Base-by-base conservation (phyloP, 1,284 basidiomycete species). In the Paramarasmius palmivorus region DNA sequence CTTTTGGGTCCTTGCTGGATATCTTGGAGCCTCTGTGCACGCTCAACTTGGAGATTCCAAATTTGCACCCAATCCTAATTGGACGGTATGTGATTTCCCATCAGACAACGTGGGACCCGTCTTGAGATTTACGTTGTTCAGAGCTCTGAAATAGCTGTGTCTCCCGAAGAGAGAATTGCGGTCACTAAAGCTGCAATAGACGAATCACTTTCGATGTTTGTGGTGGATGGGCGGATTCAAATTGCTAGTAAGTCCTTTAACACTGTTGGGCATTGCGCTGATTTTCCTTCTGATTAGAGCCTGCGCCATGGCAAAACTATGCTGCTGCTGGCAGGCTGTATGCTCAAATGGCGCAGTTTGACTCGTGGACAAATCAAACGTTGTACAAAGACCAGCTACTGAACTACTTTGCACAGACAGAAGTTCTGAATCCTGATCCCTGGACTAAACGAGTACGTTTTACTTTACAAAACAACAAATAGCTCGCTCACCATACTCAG, bases 111-210 rank as follows among this genome's bases (percentile, higher is more conserved):
- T 22, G 7, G 6, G 12, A 6, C 29, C 29, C 12, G 12, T 12
- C 29, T 6, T 32, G 12, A 6, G 12, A 6, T 32, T 32, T 10
- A 22, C 4, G n/a, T 5, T 40, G 2, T 9, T 4, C 39, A 57
- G 56, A 51, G 48, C 29, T 49, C 56, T 4, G 49, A 52, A 17
- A 52, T 57, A 42, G 52, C 49, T 7, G 52, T 8, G 2, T 52
- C 53, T 6, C 19, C 38, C 1, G 34, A n/a, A 7, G 50, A 52
- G 32, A 45, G 53, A n/a, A 45, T 52, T 36, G 17, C 29, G 32
- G 39, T 49, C 40, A 53, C 56, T 5, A 45, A 23, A 23, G 49
- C 44, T 2, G 52, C 35, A 2, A 35, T 57, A 12, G 44, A 51
- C 20, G 49, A 41, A n/a, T 42, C 50, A n/a, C 41, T 54, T 23